Evolutionary conservation across 2,329 filamentous ascomycete species (phyloP).

Genomic region (Epichloe glyceriae): DNA sequence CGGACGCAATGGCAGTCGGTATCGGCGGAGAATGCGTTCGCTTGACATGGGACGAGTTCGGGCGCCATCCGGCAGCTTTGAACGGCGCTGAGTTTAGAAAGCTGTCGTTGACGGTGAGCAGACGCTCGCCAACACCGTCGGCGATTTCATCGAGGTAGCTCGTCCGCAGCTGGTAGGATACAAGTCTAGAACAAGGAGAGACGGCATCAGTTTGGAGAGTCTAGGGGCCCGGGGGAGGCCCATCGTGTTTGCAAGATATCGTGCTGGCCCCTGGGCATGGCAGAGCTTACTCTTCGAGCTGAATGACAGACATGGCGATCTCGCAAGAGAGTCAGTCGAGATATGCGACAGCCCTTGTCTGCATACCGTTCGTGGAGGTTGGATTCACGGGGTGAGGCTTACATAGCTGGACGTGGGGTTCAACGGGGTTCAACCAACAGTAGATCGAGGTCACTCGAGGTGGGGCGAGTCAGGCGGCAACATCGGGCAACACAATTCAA

Average conservation of each 20-base stretch:
- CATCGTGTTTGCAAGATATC: neutral
- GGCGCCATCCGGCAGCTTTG: slow-evolving; percentile 69
- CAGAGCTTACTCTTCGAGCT: slow-evolving; percentile 23
- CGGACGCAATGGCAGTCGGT: slow-evolving; percentile 66
- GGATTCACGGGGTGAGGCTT: no score
- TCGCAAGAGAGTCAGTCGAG: neutral
- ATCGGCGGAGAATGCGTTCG: slow-evolving; percentile 79
- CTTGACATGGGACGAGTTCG: slow-evolving; percentile 63
- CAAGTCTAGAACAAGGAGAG: slow-evolving; percentile 40
- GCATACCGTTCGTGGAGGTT: slow-evolving; percentile 7
- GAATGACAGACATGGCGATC: slow-evolving; percentile 24
- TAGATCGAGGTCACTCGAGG: no score
- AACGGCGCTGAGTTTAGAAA: slow-evolving; percentile 72
- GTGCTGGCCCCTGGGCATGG: no score
- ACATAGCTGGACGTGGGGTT: no score
- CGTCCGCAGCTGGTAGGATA: slow-evolving; percentile 69
- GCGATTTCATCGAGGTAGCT: slow-evolving; percentile 69
- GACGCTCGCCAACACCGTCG: slow-evolving; percentile 72
- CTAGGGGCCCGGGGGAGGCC: neutral
- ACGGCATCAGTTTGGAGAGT: neutral
- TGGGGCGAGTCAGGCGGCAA: no score
- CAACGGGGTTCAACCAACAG: no score
- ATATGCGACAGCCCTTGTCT: slow-evolving; percentile 2
- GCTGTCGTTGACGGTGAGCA: slow-evolving; percentile 68
- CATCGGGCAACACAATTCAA: neutral